Conservation (phyloP, 2,329 filamentous ascomycete species). For the Fusarium nelsonii region DNA sequence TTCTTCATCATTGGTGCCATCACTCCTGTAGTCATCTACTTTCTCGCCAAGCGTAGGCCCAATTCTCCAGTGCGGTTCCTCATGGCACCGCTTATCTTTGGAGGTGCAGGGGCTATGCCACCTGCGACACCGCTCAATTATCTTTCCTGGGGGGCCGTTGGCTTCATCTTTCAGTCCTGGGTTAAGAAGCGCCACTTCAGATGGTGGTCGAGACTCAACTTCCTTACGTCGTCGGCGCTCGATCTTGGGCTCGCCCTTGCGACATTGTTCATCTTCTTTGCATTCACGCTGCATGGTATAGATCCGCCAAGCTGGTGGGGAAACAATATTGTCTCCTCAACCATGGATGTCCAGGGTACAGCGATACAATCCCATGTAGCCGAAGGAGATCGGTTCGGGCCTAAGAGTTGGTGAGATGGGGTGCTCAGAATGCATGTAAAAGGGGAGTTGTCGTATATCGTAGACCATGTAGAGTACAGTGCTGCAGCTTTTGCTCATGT, state of each 20-base stretch:
- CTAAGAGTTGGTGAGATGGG: constrained; percentile 61
- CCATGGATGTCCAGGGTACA: constrained; percentile 70
- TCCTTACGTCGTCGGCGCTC: constrained; percentile 76
- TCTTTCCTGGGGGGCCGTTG: constrained; percentile 78
- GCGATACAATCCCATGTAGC: constrained; percentile 68
- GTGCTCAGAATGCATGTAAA: neutral
- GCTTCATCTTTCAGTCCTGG: constrained; percentile 76
- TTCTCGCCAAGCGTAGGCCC: constrained; percentile 63
- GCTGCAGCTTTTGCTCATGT: neutral
- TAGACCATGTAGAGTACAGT: neutral
- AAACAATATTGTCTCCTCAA: constrained; percentile 68
- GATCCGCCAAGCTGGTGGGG: constrained; percentile 78
- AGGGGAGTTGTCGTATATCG: constrained; percentile 3
- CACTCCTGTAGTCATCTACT: constrained; percentile 65
- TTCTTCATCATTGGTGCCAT: constrained; percentile 71
- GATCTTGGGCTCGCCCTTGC: constrained; percentile 76
- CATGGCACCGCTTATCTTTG: constrained; percentile 74
- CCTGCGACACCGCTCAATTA: constrained; percentile 81
- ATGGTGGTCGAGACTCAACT: constrained; percentile 83
- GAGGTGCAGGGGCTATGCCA: constrained; percentile 68
- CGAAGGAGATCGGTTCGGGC: constrained; percentile 72
- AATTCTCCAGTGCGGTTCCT: constrained; percentile 64
- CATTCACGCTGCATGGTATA: constrained; percentile 73
- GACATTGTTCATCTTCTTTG: constrained; percentile 78
- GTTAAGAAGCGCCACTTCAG: constrained; percentile 72